Evolutionary conservation across 352 stramenopile genomes (phyloP).

Genomic region (Pythium aristosporum): DNA sequence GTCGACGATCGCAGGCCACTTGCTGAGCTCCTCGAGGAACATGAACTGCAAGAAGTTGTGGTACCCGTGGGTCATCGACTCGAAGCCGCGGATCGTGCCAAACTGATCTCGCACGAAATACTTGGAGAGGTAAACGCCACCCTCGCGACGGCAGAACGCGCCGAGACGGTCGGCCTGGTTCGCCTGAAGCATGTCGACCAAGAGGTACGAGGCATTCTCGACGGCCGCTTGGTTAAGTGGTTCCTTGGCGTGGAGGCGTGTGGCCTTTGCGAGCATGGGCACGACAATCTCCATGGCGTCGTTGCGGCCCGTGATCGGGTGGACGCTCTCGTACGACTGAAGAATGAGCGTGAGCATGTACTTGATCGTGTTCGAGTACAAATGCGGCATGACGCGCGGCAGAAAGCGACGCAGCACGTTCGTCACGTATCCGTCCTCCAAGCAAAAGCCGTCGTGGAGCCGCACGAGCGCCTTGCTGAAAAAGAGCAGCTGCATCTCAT

Average conservation of each 20-base stretch:
- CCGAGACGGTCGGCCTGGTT: conserved; percentile 85
- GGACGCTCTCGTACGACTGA: conserved; percentile 87
- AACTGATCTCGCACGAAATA: conserved; percentile 90
- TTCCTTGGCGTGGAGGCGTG: conserved; percentile 35
- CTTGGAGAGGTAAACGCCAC: conserved; percentile 82
- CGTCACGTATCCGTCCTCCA: conserved; percentile 83
- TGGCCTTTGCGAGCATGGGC: conserved; percentile 53
- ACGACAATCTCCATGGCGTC: conserved; percentile 86
- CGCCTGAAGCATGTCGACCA: conserved; percentile 86
- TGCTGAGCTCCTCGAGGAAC: conserved; percentile 83
- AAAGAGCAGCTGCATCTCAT: conserved; percentile 87
- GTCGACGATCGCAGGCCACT: conserved; percentile 63
- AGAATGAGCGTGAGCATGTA: conserved; percentile 88
- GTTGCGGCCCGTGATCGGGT: conserved; percentile 84
- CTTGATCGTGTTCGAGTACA: conserved; percentile 90
- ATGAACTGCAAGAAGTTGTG: conserved; percentile 91
- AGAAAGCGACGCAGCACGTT: conserved; percentile 82
- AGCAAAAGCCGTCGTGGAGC: conserved; percentile 82
- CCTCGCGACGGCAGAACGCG: conserved; percentile 78
- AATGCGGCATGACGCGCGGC: conserved; percentile 70
- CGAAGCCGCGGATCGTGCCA: conserved; percentile 84
- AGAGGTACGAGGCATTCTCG: conserved; percentile 74
- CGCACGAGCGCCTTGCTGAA: conserved; percentile 87
- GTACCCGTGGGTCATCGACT: conserved; percentile 88
- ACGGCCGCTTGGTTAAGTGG: conserved; percentile 52